Conservation (phyloP, 2,329 filamentous ascomycete species). For the Monosporascus sp. region DNA sequence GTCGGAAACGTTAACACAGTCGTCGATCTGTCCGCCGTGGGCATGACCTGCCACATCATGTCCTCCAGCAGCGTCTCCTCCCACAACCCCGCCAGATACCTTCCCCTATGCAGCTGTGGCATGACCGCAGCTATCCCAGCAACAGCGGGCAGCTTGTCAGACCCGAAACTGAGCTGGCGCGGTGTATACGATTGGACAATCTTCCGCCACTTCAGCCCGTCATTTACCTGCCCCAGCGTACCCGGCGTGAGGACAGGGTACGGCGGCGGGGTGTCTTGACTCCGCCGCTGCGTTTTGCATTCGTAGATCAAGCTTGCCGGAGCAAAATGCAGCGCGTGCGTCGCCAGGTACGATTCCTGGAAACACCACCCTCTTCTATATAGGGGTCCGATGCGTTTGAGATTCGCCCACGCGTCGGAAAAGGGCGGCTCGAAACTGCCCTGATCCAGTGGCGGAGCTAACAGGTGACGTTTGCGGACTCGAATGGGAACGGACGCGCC, state of each 20-base stretch:
- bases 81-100: slow-evolving; percentile 10
- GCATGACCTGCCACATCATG: slow-evolving; percentile 11
- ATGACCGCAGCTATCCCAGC: slow-evolving; percentile 9
- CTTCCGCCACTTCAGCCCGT: slow-evolving; percentile 8
- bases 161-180: slow-evolving; percentile 9
- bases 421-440: slow-evolving; percentile 11
- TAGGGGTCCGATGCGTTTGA: slow-evolving; percentile 11
- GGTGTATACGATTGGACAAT: slow-evolving; percentile 12
- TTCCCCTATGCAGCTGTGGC: slow-evolving; percentile 6
- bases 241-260: slow-evolving; percentile 7
- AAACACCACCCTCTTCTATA: slow-evolving; percentile 12
- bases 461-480: slow-evolving; percentile 9
- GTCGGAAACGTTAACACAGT: slow-evolving; percentile 6
- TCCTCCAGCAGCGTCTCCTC: slow-evolving; percentile 11
- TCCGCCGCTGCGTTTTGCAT: slow-evolving; percentile 10
- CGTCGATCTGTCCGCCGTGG: slow-evolving; percentile 3
- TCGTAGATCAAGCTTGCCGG: slow-evolving; percentile 12
- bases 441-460: slow-evolving; percentile 11
- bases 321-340: slow-evolving; percentile 8
- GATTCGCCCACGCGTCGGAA: slow-evolving; percentile 7
- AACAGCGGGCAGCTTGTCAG: slow-evolving; percentile 12
- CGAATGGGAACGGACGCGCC: slow-evolving; percentile 6
- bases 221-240: slow-evolving; percentile 7
- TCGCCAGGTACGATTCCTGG: slow-evolving; percentile 10
- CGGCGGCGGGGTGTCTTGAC: slow-evolving; percentile 10